Percentiles rank a stretch among this genome's conserved stretches.
These are phyloP conservation scores for Plantago major DNA, from an alignment of 257 asterid genomes.

Conservation along the genomic window DNA sequence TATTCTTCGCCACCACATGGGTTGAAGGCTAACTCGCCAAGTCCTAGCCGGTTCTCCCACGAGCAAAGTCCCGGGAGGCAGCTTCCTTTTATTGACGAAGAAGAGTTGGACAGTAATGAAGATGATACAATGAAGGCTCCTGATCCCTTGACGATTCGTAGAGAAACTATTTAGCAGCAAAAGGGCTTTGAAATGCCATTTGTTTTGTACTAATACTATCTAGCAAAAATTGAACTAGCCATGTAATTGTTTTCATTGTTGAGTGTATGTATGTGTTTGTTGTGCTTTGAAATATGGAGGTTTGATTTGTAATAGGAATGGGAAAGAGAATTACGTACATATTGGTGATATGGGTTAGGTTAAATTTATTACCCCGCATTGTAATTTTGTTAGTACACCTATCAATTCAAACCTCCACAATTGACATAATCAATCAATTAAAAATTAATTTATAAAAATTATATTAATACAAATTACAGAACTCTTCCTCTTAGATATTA, in stretches of 20 bases:
- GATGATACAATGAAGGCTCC: conserved; percentile 49
- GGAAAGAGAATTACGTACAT: no score
- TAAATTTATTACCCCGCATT: no score
- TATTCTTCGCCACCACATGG: conserved; percentile 21
- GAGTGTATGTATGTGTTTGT: conserved; percentile 11
- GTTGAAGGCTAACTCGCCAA: conserved; percentile 29
- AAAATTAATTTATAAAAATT: no score
- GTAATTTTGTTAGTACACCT: no score
- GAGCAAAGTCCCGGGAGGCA: conserved; percentile 40
- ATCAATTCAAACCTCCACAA: no score
- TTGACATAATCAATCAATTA: no score
- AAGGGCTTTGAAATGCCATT: conserved; percentile 14
- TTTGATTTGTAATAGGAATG: no score
- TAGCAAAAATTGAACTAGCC: neutral
- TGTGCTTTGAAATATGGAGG: no score
- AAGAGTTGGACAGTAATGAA: conserved; percentile 22
- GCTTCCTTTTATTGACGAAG: conserved; percentile 36
- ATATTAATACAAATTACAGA: no score
- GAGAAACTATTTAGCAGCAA: conserved; percentile 34
- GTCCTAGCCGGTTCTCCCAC: conserved; percentile 37
- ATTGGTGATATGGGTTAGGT: no score
- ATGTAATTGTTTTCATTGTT: conserved; percentile 13
- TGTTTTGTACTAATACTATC: neutral
- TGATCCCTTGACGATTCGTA: conserved; percentile 30
- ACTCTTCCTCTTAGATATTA: no score